Base-by-base conservation (phyloP, 2,329 filamentous ascomycete species). In the Xylariaceae sp. region DNA sequence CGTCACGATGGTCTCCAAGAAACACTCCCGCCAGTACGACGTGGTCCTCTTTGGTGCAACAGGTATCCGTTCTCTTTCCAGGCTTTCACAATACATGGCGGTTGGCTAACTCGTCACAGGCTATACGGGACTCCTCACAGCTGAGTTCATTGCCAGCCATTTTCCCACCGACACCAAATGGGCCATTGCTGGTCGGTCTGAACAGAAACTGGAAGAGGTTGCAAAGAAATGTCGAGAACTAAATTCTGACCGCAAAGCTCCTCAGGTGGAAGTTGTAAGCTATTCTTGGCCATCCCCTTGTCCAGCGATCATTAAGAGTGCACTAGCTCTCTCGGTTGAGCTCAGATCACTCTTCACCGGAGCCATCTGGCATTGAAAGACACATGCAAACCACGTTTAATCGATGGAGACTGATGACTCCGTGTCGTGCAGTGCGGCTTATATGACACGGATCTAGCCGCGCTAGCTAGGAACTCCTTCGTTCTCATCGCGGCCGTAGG, bases 221-320 rank as follows among this genome's bases (percentile, higher is more conserved):
- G 84, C 86, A 6, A 77, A 85, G 55, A 84, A 89, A 57, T 81
- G 92, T 71, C 85, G 85, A 67, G 71, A 76, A 58, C 69, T 88
- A 60, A 89, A 89, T 70, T 78, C 86, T 1, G 86, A 95, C 72
- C 86, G 92, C 56, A 59, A 58, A 30, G 45, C 51, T 17, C 55
- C 68, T 80, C 81, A 68, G 35, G 79, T 87, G 54, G 84, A 87
- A 66, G 70, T 82, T 30, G 49, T 51, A 51, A 51, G 49, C 49
- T 51, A 35, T 35, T 34, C 49, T 15, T 9, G 49, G 49, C 23
- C 34, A 34, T 51, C 11, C 10, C 49, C 2, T 51, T 35, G 6
- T 15, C 49, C 9, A 50, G 23, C 30, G 7, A 5, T 35, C 4
- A 18, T 35, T 3, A 34, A 15, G 30, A 13, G 10, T 8, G 15